phyloP scores from a whole-genome alignment of 495 filamentous ascomycete genomes.

The Sphaerosporella brunnea region DNA sequence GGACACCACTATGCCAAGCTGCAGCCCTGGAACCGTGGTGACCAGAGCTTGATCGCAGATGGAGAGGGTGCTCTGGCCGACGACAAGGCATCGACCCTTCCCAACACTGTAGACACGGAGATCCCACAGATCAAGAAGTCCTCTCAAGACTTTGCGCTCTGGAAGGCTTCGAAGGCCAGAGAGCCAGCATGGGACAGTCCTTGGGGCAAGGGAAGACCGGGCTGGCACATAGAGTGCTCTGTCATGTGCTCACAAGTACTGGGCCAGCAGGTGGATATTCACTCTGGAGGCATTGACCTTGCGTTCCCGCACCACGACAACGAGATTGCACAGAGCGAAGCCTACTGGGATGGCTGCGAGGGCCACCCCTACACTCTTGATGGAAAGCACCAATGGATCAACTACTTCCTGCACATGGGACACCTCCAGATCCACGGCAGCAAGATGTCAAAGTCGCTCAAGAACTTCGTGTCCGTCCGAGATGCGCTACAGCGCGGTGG shows the following conservation, averaged over 20 bases:
- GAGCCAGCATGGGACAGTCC: slow-evolving; percentile 77
- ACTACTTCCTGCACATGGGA: slow-evolving; percentile 94
- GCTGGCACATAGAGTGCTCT: slow-evolving; percentile 97
- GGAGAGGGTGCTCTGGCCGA: slow-evolving; percentile 65
- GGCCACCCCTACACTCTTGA: slow-evolving; percentile 21
- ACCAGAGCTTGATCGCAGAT: slow-evolving; percentile 67
- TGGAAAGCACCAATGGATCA: slow-evolving; percentile 58
- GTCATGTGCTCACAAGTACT: slow-evolving; percentile 84
- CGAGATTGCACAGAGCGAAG: slow-evolving; percentile 85
- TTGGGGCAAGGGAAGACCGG: slow-evolving; percentile 78
- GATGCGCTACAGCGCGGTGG: slow-evolving; percentile 57
- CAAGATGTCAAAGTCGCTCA: slow-evolving; percentile 90
- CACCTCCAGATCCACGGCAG: slow-evolving; percentile 76
- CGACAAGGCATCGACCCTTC: slow-evolving; percentile 10
- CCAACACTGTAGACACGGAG: slow-evolving; percentile 43
- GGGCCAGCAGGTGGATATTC: slow-evolving; percentile 71
- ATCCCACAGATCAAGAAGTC: slow-evolving; percentile 17
- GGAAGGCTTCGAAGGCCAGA: slow-evolving; percentile 83
- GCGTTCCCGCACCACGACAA: slow-evolving; percentile 96
- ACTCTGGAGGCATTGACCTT: slow-evolving; percentile 84
- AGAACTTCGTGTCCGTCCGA: slow-evolving; percentile 93
- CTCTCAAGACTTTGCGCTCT: slow-evolving; percentile 64
- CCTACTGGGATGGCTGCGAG: slow-evolving; percentile 41
- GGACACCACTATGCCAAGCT: slow-evolving; percentile 74
- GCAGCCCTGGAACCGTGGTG: slow-evolving; percentile 69